Percentiles rank a stretch among this genome's conserved stretches.
Conservation (phyloP, 2,329 filamentous ascomycete genomes). For the Ambrosiella cleistominuta region DNA sequence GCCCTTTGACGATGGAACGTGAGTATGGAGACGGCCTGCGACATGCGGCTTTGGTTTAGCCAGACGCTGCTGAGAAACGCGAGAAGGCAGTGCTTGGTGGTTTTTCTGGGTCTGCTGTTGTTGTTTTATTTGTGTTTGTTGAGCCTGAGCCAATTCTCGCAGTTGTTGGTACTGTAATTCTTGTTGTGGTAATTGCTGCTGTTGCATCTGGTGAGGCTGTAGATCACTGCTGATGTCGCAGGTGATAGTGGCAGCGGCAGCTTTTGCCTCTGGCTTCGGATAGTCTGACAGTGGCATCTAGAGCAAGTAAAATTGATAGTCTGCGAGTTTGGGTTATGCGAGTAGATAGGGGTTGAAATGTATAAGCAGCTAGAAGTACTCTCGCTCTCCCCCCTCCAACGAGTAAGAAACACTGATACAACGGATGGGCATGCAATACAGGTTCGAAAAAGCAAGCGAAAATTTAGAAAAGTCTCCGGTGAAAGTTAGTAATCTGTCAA, state of each 20-base stretch:
- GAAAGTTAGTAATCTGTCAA: too few species aligned
- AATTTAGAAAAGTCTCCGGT: too few species aligned
- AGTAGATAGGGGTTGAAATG: too few species aligned
- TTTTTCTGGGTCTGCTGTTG: not conserved
- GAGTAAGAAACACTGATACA: too few species aligned
- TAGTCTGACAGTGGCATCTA: not conserved
- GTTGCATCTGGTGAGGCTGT: not conserved
- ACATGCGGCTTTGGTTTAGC: constrained; percentile 12
- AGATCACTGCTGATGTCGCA: not conserved
- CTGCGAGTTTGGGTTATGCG: too few species aligned
- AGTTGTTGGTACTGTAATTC: not conserved
- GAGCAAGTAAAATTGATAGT: not conserved
- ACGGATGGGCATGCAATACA: too few species aligned
- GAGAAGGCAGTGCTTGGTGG: not conserved
- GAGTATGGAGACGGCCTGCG: constrained; percentile 10
- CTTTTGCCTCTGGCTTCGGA: not conserved
- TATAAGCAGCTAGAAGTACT: too few species aligned
- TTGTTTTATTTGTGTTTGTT: not conserved
- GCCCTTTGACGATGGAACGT: constrained; percentile 12
- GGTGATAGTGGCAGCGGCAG: not conserved
- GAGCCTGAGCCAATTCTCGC: not conserved
- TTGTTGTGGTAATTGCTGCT: not conserved
- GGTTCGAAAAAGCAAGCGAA: too few species aligned
- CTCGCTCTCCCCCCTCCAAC: too few species aligned
- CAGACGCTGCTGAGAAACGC: constrained; percentile 11